Evolutionary conservation across 2,329 filamentous ascomycete genomes (phyloP), one percentile per base, ranked within the genome.

Genomic region (Blumeriella jaapii): DNA sequence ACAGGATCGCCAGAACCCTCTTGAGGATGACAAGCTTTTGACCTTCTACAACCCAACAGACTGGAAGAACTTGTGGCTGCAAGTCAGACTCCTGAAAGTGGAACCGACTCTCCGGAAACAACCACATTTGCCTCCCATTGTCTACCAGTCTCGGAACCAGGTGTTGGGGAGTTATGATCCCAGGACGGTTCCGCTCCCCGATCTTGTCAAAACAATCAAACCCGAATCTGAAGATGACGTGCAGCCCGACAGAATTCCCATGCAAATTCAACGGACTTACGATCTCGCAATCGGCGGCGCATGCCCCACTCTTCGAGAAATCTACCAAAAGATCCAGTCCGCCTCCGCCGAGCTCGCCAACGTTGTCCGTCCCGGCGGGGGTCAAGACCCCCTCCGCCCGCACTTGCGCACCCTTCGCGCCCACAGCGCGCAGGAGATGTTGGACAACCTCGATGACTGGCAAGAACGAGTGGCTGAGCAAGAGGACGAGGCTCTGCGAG

Each of bases 391-490:
- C 3, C 24, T 36, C 1, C 31, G 22, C 3, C 35, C 35, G 4
- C 32, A 36, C 10, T 13, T 31, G 5, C 16, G 14, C 2, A 29
- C 7, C 3, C 10, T 25, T 3, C 30, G 29, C 24, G 13, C 24
- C 15, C 29, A n/a, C 3, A 33, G 31, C 4, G 36, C 18, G 8
- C 13, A 26, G 2, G 40, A 42, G 18, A 39, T 42, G 2, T 10
- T 39, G 17, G 29, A 39, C 25, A 42, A 33, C 26, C 26, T 34
- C 7, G 7, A 35, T 7, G 32, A 38, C 33, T 12, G 36, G 26
- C 20, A 31, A 26, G 24, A 26, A n/a, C n/a, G n/a, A n/a, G n/a
- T n/a, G n/a, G n/a, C n/a, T n/a, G n/a, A n/a, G n/a, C n/a, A n/a
- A n/a, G n/a, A n/a, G n/a, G n/a, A n/a, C n/a, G n/a, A n/a, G n/a